Evolutionary conservation across 495 filamentous ascomycete genomes (phyloP).

Genomic region (Podospora bellae-mahoneyi): DNA sequence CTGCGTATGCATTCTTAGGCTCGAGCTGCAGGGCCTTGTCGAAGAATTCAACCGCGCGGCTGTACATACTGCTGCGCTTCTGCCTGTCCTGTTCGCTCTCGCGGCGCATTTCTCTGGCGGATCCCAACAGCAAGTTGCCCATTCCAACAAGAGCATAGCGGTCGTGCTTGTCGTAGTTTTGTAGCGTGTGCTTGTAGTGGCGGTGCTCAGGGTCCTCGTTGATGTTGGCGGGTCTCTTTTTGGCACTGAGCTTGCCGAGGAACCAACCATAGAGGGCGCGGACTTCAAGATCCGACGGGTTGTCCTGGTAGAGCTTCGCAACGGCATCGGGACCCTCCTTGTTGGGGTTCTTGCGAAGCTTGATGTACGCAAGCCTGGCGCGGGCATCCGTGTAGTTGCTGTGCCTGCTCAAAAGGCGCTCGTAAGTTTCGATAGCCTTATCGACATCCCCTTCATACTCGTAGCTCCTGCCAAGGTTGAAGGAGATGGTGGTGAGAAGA

Average conservation of each 20-base stretch:
- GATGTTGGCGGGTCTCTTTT: constrained; percentile 73
- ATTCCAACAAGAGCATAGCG: constrained; percentile 90
- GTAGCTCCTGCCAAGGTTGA: constrained; percentile 94
- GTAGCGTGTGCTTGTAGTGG: constrained; percentile 93
- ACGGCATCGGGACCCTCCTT: constrained; percentile 85
- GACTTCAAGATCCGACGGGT: constrained; percentile 81
- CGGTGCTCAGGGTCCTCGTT: constrained; percentile 86
- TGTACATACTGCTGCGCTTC: constrained; percentile 80
- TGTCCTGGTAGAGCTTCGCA: constrained; percentile 72
- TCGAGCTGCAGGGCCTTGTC: constrained; percentile 95
- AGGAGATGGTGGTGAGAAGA: constrained; percentile 88
- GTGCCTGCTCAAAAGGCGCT: constrained; percentile 76
- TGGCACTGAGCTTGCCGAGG: constrained; percentile 67
- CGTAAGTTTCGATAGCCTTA: constrained; percentile 82
- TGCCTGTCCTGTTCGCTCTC: constrained; percentile 86
- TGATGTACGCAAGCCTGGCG: constrained; percentile 83
- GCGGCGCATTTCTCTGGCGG: constrained; percentile 89
- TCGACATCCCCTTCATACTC: constrained; percentile 78
- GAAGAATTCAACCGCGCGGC: constrained; percentile 93
- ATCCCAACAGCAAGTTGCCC: constrained; percentile 85
- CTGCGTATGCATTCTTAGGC: constrained; percentile 88
- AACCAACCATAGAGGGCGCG: constrained; percentile 94
- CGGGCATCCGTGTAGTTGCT: constrained; percentile 87
- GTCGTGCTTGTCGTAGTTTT: constrained; percentile 94
- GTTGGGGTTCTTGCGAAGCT: constrained; percentile 73